These are phyloP conservation scores for Paraphoma chrysanthemicola DNA, from an alignment of 2,329 filamentous ascomycete species.

Conservation along the genomic window DNA sequence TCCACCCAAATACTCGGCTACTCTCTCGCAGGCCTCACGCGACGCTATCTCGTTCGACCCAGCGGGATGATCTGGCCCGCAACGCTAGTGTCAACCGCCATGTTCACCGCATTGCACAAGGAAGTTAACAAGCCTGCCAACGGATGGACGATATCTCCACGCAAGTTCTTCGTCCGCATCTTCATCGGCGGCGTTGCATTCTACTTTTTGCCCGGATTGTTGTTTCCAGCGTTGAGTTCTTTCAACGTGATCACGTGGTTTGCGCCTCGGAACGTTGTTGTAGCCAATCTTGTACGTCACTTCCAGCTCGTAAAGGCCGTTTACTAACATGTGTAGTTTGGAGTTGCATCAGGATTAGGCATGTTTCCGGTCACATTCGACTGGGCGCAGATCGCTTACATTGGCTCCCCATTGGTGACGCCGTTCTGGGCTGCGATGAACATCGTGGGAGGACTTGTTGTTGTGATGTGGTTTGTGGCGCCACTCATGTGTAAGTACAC, in stretches of 20 bases:
- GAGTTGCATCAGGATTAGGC: slow-evolving; percentile 82
- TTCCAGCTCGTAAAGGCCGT: neutral
- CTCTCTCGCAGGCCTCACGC: slow-evolving; percentile 81
- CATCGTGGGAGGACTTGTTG: slow-evolving; percentile 77
- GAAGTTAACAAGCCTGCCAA: slow-evolving; percentile 82
- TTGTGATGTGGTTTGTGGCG: slow-evolving; percentile 86
- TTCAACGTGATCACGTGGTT: slow-evolving; percentile 92
- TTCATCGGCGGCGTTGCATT: slow-evolving; percentile 76
- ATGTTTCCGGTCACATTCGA: slow-evolving; percentile 88
- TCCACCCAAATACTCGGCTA: slow-evolving; percentile 89
- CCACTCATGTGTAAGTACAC: slow-evolving; percentile 68
- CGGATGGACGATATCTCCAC: slow-evolving; percentile 82
- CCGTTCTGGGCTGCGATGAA: slow-evolving; percentile 89
- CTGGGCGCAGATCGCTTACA: slow-evolving; percentile 89
- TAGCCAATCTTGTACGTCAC: slow-evolving; percentile 72
- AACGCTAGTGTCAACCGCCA: slow-evolving; percentile 85
- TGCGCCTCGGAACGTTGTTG: slow-evolving; percentile 82
- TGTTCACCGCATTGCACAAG: slow-evolving; percentile 87
- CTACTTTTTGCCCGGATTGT: slow-evolving; percentile 83
- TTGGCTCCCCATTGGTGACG: slow-evolving; percentile 82
- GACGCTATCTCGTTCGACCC: slow-evolving; percentile 81
- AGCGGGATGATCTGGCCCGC: slow-evolving; percentile 93
- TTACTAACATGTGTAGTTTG: slow-evolving; percentile 61
- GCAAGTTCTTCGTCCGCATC: slow-evolving; percentile 82
- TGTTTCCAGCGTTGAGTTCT: slow-evolving; percentile 85